Percentiles rank a stretch among this genome's conserved stretches.
Conservation (phyloP, 495 filamentous ascomycete genomes). For the Tuber brumale region DNA sequence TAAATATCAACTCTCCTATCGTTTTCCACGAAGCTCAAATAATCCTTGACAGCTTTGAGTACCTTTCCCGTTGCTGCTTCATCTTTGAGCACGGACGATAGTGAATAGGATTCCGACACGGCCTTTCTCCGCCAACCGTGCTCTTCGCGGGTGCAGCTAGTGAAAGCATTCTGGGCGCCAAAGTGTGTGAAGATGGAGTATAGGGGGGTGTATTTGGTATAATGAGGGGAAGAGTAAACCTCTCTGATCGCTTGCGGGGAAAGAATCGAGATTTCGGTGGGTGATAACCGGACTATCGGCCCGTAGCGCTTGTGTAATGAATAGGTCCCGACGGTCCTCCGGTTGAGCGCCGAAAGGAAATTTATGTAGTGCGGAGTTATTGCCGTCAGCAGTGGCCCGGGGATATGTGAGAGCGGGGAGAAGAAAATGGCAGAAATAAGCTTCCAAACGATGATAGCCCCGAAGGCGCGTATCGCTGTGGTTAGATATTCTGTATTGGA, state of each 20-base stretch:
- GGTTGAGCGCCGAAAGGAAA: slow-evolving; percentile 9
- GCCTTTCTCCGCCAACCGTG: slow-evolving; percentile 22
- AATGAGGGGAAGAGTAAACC: slow-evolving; percentile 18
- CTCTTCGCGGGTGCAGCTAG: slow-evolving; percentile 5
- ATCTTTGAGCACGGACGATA: slow-evolving; percentile 11
- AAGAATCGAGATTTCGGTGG: slow-evolving; percentile 16
- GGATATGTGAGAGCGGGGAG: slow-evolving; percentile 14
- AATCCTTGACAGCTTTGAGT: slow-evolving; percentile 9
- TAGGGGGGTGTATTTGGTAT: slow-evolving; percentile 13
- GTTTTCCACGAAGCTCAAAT: slow-evolving; percentile 8
- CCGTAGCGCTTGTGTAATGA: slow-evolving; percentile 12
- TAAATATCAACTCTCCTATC: slow-evolving; percentile 16
- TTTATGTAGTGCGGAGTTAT: slow-evolving; percentile 15
- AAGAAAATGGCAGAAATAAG: slow-evolving; percentile 7
- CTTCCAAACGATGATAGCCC: neutral
- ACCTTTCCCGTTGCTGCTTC: slow-evolving; percentile 18
- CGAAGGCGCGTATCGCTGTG: neutral
- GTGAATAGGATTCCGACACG: slow-evolving; percentile 14
- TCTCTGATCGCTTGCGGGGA: slow-evolving; percentile 11
- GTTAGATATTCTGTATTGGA: neutral
- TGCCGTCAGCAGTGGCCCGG: neutral
- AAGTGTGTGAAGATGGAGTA: slow-evolving; percentile 19
- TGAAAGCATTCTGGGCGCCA: slow-evolving; percentile 16
- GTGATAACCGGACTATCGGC: slow-evolving; percentile 12
- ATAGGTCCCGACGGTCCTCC: neutral